phyloP scores from a whole-genome alignment of 495 filamentous ascomycete genomes.

The Podospora australis region DNA sequence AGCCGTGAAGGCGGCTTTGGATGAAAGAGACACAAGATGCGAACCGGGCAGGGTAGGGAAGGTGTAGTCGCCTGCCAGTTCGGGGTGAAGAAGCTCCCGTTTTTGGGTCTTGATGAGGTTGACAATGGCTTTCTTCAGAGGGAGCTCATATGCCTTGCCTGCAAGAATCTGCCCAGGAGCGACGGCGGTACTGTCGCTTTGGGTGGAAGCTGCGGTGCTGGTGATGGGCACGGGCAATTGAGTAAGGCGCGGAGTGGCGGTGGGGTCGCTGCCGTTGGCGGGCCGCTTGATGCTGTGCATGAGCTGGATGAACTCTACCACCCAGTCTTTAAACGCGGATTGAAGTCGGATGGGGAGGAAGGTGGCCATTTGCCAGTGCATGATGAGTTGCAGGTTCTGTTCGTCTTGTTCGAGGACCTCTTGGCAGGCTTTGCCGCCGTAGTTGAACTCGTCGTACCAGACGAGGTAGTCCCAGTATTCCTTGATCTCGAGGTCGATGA shows the following conservation, averaged over 20 bases:
- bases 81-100: slow-evolving; percentile 83
- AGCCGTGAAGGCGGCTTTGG: neutral
- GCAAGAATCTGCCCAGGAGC: slow-evolving; percentile 59
- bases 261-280: slow-evolving; percentile 36
- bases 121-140: slow-evolving; percentile 80
- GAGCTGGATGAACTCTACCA: slow-evolving; percentile 88
- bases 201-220: slow-evolving; percentile 48
- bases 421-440: slow-evolving; percentile 85
- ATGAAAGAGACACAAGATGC: slow-evolving; percentile 31
- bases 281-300: slow-evolving; percentile 83
- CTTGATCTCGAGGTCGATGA: slow-evolving; percentile 94
- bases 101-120: slow-evolving; percentile 73
- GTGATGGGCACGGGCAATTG: slow-evolving; percentile 58
- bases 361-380: slow-evolving; percentile 95
- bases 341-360: slow-evolving; percentile 80
- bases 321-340: slow-evolving; percentile 81
- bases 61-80: slow-evolving; percentile 76
- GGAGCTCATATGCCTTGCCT: slow-evolving; percentile 73
- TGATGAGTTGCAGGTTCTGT: slow-evolving; percentile 84
- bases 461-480: slow-evolving; percentile 99
- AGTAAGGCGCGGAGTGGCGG: slow-evolving; percentile 65
- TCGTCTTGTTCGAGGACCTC: slow-evolving; percentile 76
- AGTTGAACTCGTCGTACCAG: slow-evolving; percentile 99
- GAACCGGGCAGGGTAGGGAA: slow-evolving; percentile 84
- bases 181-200: slow-evolving; percentile 30